phyloP scores from a whole-genome alignment of 1,284 basidiomycete species.

The Athelia sp. region DNA sequence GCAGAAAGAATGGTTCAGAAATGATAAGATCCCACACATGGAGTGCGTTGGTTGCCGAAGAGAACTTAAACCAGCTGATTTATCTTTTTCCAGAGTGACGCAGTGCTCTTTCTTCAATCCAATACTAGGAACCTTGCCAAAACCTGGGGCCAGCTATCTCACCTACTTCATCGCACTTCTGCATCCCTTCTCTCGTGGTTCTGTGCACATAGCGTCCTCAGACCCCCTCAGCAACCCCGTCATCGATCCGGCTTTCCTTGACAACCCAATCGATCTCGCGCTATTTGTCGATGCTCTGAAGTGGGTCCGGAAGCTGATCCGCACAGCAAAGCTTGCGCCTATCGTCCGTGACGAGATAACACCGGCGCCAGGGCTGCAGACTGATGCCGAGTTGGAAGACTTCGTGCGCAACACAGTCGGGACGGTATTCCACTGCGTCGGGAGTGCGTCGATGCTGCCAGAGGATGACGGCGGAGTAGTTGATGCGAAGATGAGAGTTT shows the following conservation, averaged over 20 bases:
- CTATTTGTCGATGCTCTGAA: not conserved
- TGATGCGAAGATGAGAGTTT: no score
- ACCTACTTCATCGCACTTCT: conserved; percentile 7
- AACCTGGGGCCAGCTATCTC: conserved; percentile 8
- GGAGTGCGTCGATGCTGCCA: not conserved
- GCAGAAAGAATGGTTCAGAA: no score
- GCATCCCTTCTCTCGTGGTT: conserved; percentile 4
- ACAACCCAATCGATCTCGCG: not conserved
- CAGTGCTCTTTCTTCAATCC: not conserved
- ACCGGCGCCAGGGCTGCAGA: not conserved
- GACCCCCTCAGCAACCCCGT: conserved; percentile 29
- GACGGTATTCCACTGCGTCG: not conserved
- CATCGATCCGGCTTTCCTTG: conserved; percentile 34
- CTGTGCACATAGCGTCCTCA: conserved; percentile 21
- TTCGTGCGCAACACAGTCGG: not conserved
- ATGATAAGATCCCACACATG: no score
- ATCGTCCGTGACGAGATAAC: not conserved
- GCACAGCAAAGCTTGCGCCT: not conserved
- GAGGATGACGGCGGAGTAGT: not conserved
- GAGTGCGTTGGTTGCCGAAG: no score
- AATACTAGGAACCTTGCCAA: not conserved
- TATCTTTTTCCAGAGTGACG: no score
- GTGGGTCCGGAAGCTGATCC: not conserved
- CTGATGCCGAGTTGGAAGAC: not conserved
- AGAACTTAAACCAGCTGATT: no score